Evolutionary conservation across 192 early-diverging fungal genomes (phyloP).

Genomic region (Umbelopsis ramanniana): DNA sequence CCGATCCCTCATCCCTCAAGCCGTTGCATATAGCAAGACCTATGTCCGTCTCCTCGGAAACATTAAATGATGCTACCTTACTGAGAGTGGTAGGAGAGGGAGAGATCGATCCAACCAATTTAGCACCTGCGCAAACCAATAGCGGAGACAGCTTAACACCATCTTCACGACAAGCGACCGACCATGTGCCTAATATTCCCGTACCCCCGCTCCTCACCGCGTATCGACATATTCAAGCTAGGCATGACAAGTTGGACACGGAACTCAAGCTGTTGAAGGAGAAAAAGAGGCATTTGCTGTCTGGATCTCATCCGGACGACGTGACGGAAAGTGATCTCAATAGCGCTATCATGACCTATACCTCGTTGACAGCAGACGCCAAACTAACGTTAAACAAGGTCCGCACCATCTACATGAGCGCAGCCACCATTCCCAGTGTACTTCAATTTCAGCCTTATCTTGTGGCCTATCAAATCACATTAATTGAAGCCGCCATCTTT

Average conservation of each 20-base stretch:
- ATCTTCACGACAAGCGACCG: slow-evolving; percentile 40
- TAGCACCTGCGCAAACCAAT: slow-evolving; percentile 57
- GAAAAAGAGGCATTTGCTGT: slow-evolving; percentile 25
- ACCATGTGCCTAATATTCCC: slow-evolving; percentile 66
- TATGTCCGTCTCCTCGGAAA: neutral
- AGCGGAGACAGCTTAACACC: slow-evolving; percentile 49
- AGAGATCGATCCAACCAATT: slow-evolving; percentile 56
- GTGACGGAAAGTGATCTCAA: slow-evolving; percentile 46
- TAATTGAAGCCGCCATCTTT: slow-evolving; percentile 74
- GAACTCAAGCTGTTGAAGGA: slow-evolving; percentile 37
- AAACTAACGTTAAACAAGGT: slow-evolving; percentile 60
- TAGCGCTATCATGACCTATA: slow-evolving; percentile 50
- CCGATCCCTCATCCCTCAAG: neutral
- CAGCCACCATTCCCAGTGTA: slow-evolving; percentile 57
- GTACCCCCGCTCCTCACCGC: slow-evolving; percentile 56
- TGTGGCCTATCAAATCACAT: slow-evolving; percentile 70
- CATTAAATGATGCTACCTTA: slow-evolving; percentile 10
- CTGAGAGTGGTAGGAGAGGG: slow-evolving; percentile 52
- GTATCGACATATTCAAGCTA: slow-evolving; percentile 50
- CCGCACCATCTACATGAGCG: slow-evolving; percentile 53
- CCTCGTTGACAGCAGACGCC: slow-evolving; percentile 45
- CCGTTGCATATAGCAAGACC: neutral
- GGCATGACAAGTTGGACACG: slow-evolving; percentile 45
- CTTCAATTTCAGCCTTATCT: slow-evolving; percentile 66
- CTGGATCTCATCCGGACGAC: neutral